These are phyloP conservation scores for Debaryomycetaceae sp. DNA, from an alignment of 1,139 yeast species.

Conservation along the genomic window DNA sequence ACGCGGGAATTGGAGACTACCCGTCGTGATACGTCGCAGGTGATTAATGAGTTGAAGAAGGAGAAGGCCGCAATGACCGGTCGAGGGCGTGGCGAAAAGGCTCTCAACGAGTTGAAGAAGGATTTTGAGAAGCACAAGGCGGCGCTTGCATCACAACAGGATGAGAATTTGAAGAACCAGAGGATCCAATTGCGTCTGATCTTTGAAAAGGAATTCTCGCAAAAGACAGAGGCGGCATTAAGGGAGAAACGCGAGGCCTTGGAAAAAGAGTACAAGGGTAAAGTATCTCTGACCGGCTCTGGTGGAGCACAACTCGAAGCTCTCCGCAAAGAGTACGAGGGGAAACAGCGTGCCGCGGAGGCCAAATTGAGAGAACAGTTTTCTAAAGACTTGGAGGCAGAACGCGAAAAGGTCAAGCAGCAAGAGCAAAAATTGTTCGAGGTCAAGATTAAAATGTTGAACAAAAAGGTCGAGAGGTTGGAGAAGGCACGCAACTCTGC, in stretches of 20 bases:
- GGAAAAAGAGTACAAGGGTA: slow-evolving; percentile 11
- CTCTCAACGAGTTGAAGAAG: neutral
- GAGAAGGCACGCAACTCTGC: slow-evolving; percentile 11
- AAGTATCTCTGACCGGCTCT: slow-evolving; percentile 2
- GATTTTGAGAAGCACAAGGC: slow-evolving; percentile 10
- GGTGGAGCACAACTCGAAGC: slow-evolving; percentile 1
- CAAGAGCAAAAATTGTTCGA: slow-evolving; percentile 32
- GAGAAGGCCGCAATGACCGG: neutral
- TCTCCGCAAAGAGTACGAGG: slow-evolving; percentile 3
- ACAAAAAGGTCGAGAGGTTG: slow-evolving; percentile 28
- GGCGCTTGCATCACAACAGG: slow-evolving; percentile 7
- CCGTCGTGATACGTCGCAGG: neutral
- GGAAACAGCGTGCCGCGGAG: slow-evolving; percentile 14
- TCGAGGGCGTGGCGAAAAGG: neutral
- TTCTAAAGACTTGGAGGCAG: slow-evolving; percentile 19
- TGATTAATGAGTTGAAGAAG: slow-evolving; percentile 7
- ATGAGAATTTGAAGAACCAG: slow-evolving; percentile 3
- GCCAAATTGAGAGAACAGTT: slow-evolving; percentile 17
- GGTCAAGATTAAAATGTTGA: slow-evolving; percentile 31
- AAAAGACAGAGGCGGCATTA: slow-evolving; percentile 11
- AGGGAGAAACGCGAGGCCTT: slow-evolving; percentile 10
- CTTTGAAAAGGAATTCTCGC: slow-evolving; percentile 2
- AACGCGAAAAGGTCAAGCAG: slow-evolving; percentile 17
- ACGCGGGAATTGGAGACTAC: slow-evolving; percentile 1
- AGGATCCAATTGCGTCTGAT: neutral